Evolutionary conservation across 257 asterid species (phyloP).

Genomic region (Fraxinus americana): DNA sequence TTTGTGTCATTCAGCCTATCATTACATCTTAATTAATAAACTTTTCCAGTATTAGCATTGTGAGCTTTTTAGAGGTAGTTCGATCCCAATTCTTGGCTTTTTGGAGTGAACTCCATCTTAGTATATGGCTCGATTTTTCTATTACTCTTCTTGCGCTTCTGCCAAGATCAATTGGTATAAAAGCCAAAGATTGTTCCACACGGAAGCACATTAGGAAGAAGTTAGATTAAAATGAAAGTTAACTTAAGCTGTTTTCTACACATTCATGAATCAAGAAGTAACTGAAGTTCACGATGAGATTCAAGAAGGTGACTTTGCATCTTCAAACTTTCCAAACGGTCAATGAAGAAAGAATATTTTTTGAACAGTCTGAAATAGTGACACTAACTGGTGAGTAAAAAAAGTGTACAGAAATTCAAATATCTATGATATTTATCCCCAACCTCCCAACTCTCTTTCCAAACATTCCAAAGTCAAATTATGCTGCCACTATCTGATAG

Average conservation of each 20-base stretch:
- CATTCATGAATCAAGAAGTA: neutral
- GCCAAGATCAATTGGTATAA: neutral
- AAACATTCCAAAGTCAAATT: neutral
- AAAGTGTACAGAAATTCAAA: neutral
- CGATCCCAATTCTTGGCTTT: neutral
- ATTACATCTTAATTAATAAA: too few species aligned
- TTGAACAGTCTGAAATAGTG: neutral
- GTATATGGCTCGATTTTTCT: too few species aligned
- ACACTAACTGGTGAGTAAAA: neutral
- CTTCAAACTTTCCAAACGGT: neutral
- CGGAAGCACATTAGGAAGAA: too few species aligned
- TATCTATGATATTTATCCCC: neutral
- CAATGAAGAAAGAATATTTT: neutral
- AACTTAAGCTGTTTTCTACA: neutral
- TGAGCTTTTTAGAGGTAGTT: neutral
- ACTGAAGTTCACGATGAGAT: neutral
- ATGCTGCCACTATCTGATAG: neutral
- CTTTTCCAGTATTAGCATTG: neutral
- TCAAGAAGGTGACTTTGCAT: neutral
- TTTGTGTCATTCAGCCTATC: neutral
- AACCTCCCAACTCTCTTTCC: neutral
- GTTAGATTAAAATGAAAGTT: neutral
- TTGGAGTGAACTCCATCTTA: neutral
- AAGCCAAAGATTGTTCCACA: neutral
- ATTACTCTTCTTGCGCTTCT: neutral